These are phyloP conservation scores for Phtheirospermum japonicum DNA, from an alignment of 257 asterid genomes.

Conservation along the genomic window DNA sequence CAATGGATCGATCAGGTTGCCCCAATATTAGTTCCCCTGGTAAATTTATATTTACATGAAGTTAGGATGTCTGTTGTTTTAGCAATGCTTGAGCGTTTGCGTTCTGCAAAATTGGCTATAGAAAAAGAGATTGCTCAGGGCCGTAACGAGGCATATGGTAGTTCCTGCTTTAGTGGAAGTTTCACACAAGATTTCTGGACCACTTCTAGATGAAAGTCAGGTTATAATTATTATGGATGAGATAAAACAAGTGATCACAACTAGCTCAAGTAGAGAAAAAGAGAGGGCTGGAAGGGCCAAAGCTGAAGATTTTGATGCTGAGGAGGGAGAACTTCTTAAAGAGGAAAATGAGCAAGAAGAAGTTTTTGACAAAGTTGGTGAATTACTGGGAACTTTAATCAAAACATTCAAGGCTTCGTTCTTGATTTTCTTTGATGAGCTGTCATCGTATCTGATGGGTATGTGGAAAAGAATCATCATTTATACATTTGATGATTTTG, in stretches of 20 bases:
- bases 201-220: slow-evolving; percentile 83
- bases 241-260: slow-evolving; percentile 81
- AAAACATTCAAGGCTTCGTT: slow-evolving; percentile 86
- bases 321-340: slow-evolving; percentile 88
- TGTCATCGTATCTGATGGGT: slow-evolving; percentile 82
- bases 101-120: slow-evolving; percentile 90
- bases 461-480: too few species aligned
- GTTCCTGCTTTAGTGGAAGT: slow-evolving; percentile 85
- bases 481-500: too few species aligned
- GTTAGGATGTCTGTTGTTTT: slow-evolving; percentile 98
- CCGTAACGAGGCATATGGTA: slow-evolving; percentile 69
- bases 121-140: slow-evolving; percentile 94
- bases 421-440: slow-evolving; percentile 93
- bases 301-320: slow-evolving; percentile 99
- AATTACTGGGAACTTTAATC: slow-evolving; percentile 84
- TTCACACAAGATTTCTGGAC: slow-evolving; percentile 85
- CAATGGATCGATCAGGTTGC: slow-evolving; percentile 99
- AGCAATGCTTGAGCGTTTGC: slow-evolving; percentile 97
- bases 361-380: slow-evolving; percentile 99
- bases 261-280: slow-evolving; percentile 83
- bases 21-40: slow-evolving; percentile 82
- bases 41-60: slow-evolving; percentile 95
- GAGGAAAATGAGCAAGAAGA: slow-evolving; percentile 99
- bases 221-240: slow-evolving; percentile 92
- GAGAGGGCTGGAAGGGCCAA: slow-evolving; percentile 89